Evolutionary conservation across 1,139 yeast species (phyloP).

Genomic region (Sugiyamaella paludigena): DNA sequence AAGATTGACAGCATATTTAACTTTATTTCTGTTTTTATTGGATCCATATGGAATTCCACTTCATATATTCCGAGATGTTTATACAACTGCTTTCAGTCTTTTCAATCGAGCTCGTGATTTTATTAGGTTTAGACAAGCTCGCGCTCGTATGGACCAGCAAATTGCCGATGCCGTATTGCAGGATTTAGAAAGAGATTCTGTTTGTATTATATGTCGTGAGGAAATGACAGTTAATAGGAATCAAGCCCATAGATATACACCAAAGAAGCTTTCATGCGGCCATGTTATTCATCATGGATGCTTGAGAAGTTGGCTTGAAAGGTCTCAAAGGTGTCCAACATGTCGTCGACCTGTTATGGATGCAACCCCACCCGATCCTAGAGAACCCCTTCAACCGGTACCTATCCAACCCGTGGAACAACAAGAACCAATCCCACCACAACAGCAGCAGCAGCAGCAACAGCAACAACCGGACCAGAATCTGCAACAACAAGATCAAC

Average conservation of each 20-base stretch:
- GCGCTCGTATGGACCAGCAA: conserved; percentile 62
- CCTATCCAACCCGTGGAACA: conserved; percentile 1
- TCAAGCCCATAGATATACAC: conserved; percentile 49
- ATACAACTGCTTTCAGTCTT: conserved; percentile 51
- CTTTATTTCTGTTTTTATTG: conserved; percentile 49
- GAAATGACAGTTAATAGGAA: conserved; percentile 53
- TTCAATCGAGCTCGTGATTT: conserved; percentile 53
- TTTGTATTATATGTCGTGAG: conserved; percentile 84
- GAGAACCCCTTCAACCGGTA: conserved; percentile 1
- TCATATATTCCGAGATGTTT: conserved; percentile 65
- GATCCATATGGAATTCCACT: conserved; percentile 57
- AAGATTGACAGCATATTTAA: conserved; percentile 47
- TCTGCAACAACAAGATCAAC: conserved; percentile 1
- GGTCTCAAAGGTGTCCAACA: conserved; percentile 89
- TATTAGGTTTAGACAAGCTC: conserved; percentile 55
- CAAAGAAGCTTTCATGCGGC: conserved; percentile 77
- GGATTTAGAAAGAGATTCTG: conserved; percentile 59
- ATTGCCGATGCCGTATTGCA: conserved; percentile 56
- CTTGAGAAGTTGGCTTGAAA: conserved; percentile 86
- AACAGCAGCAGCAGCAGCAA: conserved; percentile 2
- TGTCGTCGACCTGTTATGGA: conserved; percentile 71
- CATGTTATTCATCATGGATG: conserved; percentile 91
- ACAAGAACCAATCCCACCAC: background rate
- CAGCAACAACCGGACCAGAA: background rate
- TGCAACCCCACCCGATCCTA: conserved; percentile 7